phyloP scores from a whole-genome alignment of 176 grass and related monocot genomes.

The Oryza glumipatula region DNA sequence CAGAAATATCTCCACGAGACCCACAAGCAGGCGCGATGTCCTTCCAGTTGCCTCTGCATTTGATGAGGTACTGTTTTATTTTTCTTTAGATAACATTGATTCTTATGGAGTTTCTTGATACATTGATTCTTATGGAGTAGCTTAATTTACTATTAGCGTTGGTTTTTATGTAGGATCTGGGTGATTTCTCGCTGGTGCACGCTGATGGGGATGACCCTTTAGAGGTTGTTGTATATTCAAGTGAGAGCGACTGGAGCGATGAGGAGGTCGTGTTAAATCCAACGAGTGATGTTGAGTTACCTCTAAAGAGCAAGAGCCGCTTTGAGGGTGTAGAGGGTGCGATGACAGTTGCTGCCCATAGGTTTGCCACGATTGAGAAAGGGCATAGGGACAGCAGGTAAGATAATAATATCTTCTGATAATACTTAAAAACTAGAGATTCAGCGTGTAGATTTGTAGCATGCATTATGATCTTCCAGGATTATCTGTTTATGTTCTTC shows the following conservation, averaged over 20 bases:
- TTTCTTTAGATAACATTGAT: not conserved
- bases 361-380: conserved; percentile 46
- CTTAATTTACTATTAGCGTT: conserved; percentile 9
- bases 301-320: conserved; percentile 39
- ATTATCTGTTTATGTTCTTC: not conserved
- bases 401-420: conserved; percentile 20
- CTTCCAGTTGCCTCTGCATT: conserved; percentile 27
- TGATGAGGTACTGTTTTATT: conserved; percentile 36
- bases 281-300: conserved; percentile 62
- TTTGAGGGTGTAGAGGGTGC: conserved; percentile 54
- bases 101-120: not conserved
- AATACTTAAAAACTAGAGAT: conserved; percentile 10
- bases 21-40: not conserved
- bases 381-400: conserved; percentile 65
- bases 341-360: conserved; percentile 63
- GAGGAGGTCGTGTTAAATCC: conserved; percentile 56
- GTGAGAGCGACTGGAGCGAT: conserved; percentile 76
- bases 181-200: conserved; percentile 38
- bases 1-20: not conserved
- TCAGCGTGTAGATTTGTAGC: not conserved
- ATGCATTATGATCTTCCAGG: conserved; percentile 11
- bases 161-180: conserved; percentile 39
- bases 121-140: not conserved
- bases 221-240: conserved; percentile 51
- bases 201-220: conserved; percentile 32